phyloP scores from a whole-genome alignment of 148 eudicot genomes.

The Arctostaphylos glauca region DNA sequence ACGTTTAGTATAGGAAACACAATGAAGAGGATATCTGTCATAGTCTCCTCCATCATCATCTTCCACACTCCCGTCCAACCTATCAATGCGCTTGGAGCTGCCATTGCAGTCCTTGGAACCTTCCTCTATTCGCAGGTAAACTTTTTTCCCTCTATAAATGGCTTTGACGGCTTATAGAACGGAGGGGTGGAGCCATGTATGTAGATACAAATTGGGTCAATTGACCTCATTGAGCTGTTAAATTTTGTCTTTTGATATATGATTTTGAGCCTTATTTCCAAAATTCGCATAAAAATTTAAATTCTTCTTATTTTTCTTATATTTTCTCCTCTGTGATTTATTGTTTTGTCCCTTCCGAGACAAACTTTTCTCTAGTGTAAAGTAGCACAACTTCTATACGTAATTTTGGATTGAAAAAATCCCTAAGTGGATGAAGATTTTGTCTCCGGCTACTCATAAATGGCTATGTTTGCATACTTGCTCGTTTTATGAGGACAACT shows the following conservation, averaged over 20 bases:
- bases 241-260: background rate
- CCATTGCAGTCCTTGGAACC: constrained; percentile 66
- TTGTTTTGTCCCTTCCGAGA: background rate
- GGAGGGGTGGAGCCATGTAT: background rate
- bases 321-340: background rate
- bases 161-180: background rate
- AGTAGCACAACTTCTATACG: background rate
- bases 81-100: constrained; percentile 64
- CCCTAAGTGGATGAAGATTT: background rate
- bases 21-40: constrained; percentile 68
- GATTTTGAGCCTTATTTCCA: background rate
- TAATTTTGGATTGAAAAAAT: background rate
- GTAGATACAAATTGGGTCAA: background rate
- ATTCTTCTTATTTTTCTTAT: background rate
- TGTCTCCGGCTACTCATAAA: background rate
- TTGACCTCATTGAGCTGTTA: background rate
- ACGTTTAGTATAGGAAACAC: constrained; percentile 75
- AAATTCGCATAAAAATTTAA: background rate
- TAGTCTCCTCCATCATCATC: constrained; percentile 65
- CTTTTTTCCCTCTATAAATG: background rate
- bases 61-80: constrained; percentile 63
- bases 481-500: background rate
- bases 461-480: background rate
- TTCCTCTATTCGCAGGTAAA: constrained; percentile 66
- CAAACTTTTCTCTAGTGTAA: background rate